A percentile compares a stretch with the other conserved stretches of the same genome.
These are phyloP conservation scores for Metschnikowia picachoensis DNA, from an alignment of 805 yeast species.

Conservation along the genomic window DNA sequence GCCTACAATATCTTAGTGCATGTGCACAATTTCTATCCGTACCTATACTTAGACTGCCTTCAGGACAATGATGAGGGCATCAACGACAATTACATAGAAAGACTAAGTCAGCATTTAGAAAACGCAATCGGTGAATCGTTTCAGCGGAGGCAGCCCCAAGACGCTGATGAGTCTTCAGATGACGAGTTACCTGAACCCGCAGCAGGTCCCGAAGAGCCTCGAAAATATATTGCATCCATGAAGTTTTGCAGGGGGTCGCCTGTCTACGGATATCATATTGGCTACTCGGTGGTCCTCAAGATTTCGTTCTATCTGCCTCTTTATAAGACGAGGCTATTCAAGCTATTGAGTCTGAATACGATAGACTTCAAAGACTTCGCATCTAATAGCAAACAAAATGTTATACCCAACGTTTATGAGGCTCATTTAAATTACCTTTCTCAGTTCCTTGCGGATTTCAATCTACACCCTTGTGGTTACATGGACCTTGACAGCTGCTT, in stretches of 20 bases:
- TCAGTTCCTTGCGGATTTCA: constrained; percentile 81
- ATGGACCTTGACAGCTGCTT: constrained; percentile 42
- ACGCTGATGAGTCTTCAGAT: constrained; percentile 9
- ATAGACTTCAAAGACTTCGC: constrained; percentile 11
- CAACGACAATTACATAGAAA: constrained; percentile 29
- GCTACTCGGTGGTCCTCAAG: constrained; percentile 62
- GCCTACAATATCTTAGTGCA: constrained; percentile 48
- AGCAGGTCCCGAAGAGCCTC: constrained; percentile 1
- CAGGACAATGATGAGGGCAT: constrained; percentile 27
- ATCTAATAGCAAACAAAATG: not conserved
- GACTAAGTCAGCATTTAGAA: constrained; percentile 45
- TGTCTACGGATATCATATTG: constrained; percentile 78
- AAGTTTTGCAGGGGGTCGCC: constrained; percentile 70
- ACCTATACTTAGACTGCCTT: constrained; percentile 62
- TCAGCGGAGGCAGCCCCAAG: constrained; percentile 18
- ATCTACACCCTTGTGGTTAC: constrained; percentile 84
- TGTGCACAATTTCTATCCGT: constrained; percentile 83
- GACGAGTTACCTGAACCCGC: constrained; percentile 7
- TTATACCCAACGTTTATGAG: constrained; percentile 45
- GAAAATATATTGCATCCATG: constrained; percentile 54
- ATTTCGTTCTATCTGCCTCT: constrained; percentile 64
- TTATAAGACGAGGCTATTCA: constrained; percentile 50
- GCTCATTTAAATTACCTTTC: constrained; percentile 73
- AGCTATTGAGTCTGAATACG: constrained; percentile 33
- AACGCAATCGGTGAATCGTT: constrained; percentile 37